Base-by-base conservation (phyloP, 352 stramenopile species). In the Hyaloperonospora brassicae region DNA sequence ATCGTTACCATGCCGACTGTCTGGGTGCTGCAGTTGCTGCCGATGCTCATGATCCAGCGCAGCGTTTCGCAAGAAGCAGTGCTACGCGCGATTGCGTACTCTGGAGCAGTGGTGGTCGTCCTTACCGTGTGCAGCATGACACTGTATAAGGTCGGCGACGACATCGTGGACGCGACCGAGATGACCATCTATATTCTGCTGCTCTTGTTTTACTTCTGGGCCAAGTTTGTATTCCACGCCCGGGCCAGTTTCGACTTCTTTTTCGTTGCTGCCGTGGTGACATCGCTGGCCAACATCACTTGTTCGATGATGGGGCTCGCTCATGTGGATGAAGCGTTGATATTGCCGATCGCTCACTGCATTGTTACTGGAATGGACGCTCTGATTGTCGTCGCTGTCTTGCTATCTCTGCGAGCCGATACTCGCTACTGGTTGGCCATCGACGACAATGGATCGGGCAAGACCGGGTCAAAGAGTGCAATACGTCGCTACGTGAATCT, bases 391-490 rank as follows among this genome's bases (percentile, higher is more conserved):
- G 77, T 91, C 17, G 73, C 78, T 6, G 70, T 92, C 10, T 45
- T 94, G 21, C 62, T 94, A 3, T 84, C 80, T 11, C 62, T 94
- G 10, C 81, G 84, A 31, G 84, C 78, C 5, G 84, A 94, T 52
- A 94, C 84, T 1, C 66, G 74, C 14, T 94, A 92, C 52, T 94
- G 84, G 84, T 57, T 94, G 13, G 84, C 79, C 7, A 87, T 89
- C 17, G 80, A 88, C 31, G 78, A 90, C n/a, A 68, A 62, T 4
- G 67, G 68, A 42, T 68, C 72, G 14, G 57, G 57, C 42, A 61
- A 52, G 10, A 63, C 51, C 11, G 45, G 44, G 14, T 73, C 65
- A 6, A 70, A 65, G 1, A 86, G 79, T 35, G 72, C 80, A 12
- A 86, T 90, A 68, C 79, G 78, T 17, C 72, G 76, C 7, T 91